Conservation (phyloP, 306 rosid genomes). For the Cicer chorassanicum region DNA sequence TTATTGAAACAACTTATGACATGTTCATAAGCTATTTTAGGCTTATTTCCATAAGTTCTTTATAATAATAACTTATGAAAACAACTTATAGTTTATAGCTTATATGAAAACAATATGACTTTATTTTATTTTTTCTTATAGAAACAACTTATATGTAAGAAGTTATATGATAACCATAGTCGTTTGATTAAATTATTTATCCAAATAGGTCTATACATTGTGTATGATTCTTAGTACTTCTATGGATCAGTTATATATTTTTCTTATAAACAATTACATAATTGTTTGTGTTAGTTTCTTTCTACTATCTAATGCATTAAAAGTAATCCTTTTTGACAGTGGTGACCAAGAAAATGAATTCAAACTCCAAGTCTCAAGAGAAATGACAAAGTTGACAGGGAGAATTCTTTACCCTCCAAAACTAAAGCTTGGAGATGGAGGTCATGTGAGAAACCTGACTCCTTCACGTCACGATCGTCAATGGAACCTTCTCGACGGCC, state of each 20-base stretch:
- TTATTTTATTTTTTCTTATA: too few relatives aligned
- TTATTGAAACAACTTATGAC: too few relatives aligned
- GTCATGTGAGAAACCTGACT: constrained; percentile 71
- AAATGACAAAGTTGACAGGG: constrained; percentile 84
- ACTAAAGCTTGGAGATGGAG: constrained; percentile 92
- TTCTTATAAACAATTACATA: neutral
- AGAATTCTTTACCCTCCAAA: constrained; percentile 95
- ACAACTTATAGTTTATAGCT: too few relatives aligned
- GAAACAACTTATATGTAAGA: too few relatives aligned
- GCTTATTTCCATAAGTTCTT: too few relatives aligned
- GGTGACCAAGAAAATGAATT: constrained; percentile 85
- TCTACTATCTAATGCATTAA: constrained; percentile 31
- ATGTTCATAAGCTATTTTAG: too few relatives aligned
- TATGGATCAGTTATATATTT: constrained; percentile 25
- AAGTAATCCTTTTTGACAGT: constrained; percentile 55
- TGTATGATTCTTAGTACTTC: constrained; percentile 31
- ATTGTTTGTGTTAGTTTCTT: constrained; percentile 21
- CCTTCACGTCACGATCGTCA: constrained; percentile 92
- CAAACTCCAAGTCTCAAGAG: constrained; percentile 79
- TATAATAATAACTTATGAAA: too few relatives aligned
- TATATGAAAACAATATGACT: too few relatives aligned
- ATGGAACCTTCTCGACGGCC: constrained; percentile 91
- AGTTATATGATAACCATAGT: too few relatives aligned
- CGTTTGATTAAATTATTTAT: too few relatives aligned
- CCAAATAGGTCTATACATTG: neutral